Base-by-base conservation (phyloP, 2,329 filamentous ascomycete genomes). In the Botrytis aclada region DNA sequence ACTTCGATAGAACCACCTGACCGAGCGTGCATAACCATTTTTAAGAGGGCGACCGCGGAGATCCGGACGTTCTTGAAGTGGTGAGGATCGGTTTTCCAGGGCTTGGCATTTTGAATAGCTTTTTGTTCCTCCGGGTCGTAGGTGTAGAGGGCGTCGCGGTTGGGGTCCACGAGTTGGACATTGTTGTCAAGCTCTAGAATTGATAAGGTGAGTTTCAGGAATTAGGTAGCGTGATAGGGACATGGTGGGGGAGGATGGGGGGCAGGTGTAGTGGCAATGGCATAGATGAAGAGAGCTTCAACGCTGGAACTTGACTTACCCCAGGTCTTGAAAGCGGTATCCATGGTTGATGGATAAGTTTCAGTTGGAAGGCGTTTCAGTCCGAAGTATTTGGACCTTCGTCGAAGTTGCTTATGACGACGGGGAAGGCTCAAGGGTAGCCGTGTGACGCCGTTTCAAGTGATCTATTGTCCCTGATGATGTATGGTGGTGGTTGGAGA, bases 11-110 rank as follows among this genome's bases (percentile, higher is more conserved):
- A 90, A 73, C 96, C 95, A 76, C 96, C 96, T 0, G 94, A 95
- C n/a, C 96, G 93, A 16, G 96, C 96, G 82, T 99, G 96, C 93
- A 98, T 98, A 76, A 97, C 94, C 96, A 99, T 99, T 85, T 99
- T 99, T 78, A 98, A 89, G 74, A 99, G 88, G 8, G 96, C 96
- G 20, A 97, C 91, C 73, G 96, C 94, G 70, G 93, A 97, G 83
- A 99, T 95, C 79, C 95, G 93, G 64, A 98, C 94, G 71, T 92
- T 88, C 82, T 95, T 97, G 88, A 98, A 99, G 86, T 98, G 91
- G 82, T 94, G 88, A 0, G 92, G 91, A 80, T 98, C 90, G 64
- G 85, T 85, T 67, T 84, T 85, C 96, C 96, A 98, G 74, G 95
- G 94, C 71, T 88, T 88, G 34, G 87, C 85, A 18, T 87, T 83